Evolutionary conservation across 208 protist species (phyloP).

Genomic region (Balamuthia mandrillaris): DNA sequence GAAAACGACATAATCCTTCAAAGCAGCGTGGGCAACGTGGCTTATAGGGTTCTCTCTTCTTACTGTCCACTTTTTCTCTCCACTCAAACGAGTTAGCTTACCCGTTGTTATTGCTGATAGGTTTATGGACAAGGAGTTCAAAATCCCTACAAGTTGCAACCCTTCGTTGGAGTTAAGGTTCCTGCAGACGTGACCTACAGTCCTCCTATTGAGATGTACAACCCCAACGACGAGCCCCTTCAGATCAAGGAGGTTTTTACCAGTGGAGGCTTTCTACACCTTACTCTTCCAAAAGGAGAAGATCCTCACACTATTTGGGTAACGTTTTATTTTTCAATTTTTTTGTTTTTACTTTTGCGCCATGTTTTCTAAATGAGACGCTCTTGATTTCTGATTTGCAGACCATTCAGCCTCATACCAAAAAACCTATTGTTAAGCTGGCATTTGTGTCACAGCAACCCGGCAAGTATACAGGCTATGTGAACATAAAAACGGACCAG

Average conservation of each 20-base stretch:
- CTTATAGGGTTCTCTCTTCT: neutral
- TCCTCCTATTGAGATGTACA: constrained; percentile 33
- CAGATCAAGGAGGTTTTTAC: constrained; percentile 32
- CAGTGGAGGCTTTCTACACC: constrained; percentile 36
- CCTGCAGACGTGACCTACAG: constrained; percentile 24
- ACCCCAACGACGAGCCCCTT: constrained; percentile 15
- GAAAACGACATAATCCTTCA: constrained; percentile 32
- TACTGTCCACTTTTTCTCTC: neutral
- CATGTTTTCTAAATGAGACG: neutral
- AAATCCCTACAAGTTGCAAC: constrained; percentile 27
- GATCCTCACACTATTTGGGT: neutral
- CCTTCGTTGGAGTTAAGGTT: constrained; percentile 21
- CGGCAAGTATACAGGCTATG: constrained; percentile 35
- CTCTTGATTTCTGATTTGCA: neutral
- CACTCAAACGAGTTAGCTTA: neutral
- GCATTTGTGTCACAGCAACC: constrained; percentile 24
- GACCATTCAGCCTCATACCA: constrained; percentile 2
- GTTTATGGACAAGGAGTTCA: neutral
- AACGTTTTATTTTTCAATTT: neutral
- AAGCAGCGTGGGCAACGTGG: neutral
- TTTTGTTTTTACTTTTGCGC: neutral
- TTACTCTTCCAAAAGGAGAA: constrained; percentile 19
- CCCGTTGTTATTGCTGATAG: neutral
- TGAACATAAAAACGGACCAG: constrained; percentile 35
- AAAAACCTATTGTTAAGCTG: constrained; percentile 17